Percentiles rank a stretch among this genome's conserved stretches.
Conservation (phyloP, 2,329 filamentous ascomycete genomes). For the Didymella sp. region DNA sequence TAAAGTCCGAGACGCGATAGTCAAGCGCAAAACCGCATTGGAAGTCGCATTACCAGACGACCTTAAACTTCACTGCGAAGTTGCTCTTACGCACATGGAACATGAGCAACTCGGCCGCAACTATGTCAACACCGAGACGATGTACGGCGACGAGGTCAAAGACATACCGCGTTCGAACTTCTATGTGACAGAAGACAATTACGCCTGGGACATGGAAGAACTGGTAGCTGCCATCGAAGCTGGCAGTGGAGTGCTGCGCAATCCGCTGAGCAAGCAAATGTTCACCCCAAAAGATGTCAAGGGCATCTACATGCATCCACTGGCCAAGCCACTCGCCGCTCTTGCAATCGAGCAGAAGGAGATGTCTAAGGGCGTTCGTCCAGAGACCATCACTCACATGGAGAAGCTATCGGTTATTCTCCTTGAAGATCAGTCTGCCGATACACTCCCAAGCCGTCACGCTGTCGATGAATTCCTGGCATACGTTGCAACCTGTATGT, state of each 20-base stretch:
- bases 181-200: slow-evolving; percentile 50
- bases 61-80: slow-evolving; percentile 36
- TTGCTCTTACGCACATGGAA: slow-evolving; percentile 47
- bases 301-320: slow-evolving; percentile 38
- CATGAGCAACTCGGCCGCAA: slow-evolving; percentile 44
- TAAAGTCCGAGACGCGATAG: slow-evolving; percentile 34
- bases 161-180: slow-evolving; percentile 47
- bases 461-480: slow-evolving; percentile 44
- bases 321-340: slow-evolving; percentile 36
- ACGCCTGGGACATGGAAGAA: slow-evolving; percentile 51
- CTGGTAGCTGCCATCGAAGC: slow-evolving; percentile 42
- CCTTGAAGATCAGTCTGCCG: slow-evolving; percentile 38
- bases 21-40: slow-evolving; percentile 36
- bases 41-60: slow-evolving; percentile 35
- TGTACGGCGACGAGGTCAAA: slow-evolving; percentile 42
- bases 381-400: slow-evolving; percentile 40
- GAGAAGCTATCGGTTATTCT: slow-evolving; percentile 37
- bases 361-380: slow-evolving; percentile 44
- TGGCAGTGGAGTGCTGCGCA: slow-evolving; percentile 43
- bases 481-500: slow-evolving; percentile 44
- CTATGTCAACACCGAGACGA: slow-evolving; percentile 48
- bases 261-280: slow-evolving; percentile 45
- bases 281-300: slow-evolving; percentile 46
- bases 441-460: slow-evolving; percentile 38
- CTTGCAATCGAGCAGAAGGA: slow-evolving; percentile 42